phyloP scores from a whole-genome alignment of 768 basidiomycete species.

The Hygrophorus russula region DNA sequence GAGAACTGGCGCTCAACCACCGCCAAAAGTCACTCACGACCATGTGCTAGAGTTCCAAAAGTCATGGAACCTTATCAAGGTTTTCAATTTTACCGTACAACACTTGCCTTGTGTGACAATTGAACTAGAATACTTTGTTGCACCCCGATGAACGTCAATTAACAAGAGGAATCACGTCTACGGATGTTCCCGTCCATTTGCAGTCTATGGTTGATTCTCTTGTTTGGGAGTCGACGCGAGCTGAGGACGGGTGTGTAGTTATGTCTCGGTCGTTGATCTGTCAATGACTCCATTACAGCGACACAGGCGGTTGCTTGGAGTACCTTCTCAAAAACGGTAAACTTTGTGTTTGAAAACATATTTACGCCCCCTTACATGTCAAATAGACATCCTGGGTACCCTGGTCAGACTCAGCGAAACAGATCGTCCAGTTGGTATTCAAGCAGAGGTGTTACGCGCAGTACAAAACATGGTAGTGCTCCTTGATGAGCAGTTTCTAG shows the following conservation, averaged over 20 bases:
- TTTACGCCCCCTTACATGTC: not conserved
- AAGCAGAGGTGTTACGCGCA: slow-evolving; percentile 77
- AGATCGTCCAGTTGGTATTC: slow-evolving; percentile 83
- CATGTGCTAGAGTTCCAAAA: slow-evolving; percentile 62
- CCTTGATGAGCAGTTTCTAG: slow-evolving; percentile 87
- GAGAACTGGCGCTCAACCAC: slow-evolving; percentile 28
- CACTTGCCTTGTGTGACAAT: slow-evolving; percentile 7
- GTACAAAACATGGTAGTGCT: slow-evolving; percentile 88
- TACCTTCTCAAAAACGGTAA: slow-evolving; percentile 83
- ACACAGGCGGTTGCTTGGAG: slow-evolving; percentile 83
- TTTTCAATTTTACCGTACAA: slow-evolving; percentile 15
- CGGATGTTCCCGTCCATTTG: slow-evolving; percentile 68
- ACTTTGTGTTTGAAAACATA: not conserved
- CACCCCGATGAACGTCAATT: slow-evolving; percentile 88
- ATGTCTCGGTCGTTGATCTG: slow-evolving; percentile 4
- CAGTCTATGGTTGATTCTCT: slow-evolving; percentile 77
- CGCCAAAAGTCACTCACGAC: slow-evolving; percentile 46
- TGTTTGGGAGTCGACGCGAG: slow-evolving; percentile 74
- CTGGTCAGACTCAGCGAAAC: slow-evolving; percentile 80
- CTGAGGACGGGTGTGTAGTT: slow-evolving; percentile 73
- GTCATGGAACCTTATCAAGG: slow-evolving; percentile 71
- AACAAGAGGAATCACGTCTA: slow-evolving; percentile 66
- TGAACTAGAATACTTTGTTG: slow-evolving; percentile 60
- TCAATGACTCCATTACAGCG: slow-evolving; percentile 31
- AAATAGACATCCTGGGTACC: slow-evolving; percentile 71